Conservation (phyloP, 2,329 filamentous ascomycete species). For the Colletotrichum shisoi region DNA sequence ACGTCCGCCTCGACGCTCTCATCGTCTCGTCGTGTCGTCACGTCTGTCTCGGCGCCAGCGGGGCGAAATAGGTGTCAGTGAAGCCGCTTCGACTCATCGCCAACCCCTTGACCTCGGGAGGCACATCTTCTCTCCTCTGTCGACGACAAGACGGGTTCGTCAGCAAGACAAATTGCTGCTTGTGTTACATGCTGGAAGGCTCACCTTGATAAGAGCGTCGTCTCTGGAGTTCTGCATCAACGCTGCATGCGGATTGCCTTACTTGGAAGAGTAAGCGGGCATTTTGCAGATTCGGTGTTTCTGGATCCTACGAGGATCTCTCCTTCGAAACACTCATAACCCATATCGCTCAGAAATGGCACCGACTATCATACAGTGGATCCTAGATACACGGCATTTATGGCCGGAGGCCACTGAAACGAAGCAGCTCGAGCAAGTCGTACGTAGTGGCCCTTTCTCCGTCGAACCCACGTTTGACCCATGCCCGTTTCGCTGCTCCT, state of each 20-base stretch:
- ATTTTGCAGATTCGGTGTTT: conserved; percentile 15
- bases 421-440: conserved; percentile 56
- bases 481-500: conserved; percentile 15
- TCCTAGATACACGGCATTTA: conserved; percentile 66
- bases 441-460: conserved; percentile 46
- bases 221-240: not conserved
- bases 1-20: conserved; percentile 22
- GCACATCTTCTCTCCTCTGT: conserved; percentile 21
- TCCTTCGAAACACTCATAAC: conserved; percentile 21
- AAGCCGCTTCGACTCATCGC: conserved; percentile 8
- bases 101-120: conserved; percentile 28
- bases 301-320: conserved; percentile 3
- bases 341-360: conserved; percentile 30
- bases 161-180: not conserved
- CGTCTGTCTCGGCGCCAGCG: not conserved
- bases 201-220: not conserved
- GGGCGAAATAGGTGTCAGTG: conserved; percentile 21
- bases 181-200: not conserved
- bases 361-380: conserved; percentile 64
- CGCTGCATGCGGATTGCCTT: conserved; percentile 6
- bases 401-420: conserved; percentile 64
- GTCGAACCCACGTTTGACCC: conserved; percentile 10
- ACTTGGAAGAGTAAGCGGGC: not conserved
- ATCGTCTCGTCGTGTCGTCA: conserved; percentile 22
- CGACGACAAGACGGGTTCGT: conserved; percentile 11